Percentiles rank a stretch among this genome's conserved stretches.
These are phyloP conservation scores for Cyberlindnera xylosilytica DNA, from an alignment of 805 yeast species.

Conservation along the genomic window DNA sequence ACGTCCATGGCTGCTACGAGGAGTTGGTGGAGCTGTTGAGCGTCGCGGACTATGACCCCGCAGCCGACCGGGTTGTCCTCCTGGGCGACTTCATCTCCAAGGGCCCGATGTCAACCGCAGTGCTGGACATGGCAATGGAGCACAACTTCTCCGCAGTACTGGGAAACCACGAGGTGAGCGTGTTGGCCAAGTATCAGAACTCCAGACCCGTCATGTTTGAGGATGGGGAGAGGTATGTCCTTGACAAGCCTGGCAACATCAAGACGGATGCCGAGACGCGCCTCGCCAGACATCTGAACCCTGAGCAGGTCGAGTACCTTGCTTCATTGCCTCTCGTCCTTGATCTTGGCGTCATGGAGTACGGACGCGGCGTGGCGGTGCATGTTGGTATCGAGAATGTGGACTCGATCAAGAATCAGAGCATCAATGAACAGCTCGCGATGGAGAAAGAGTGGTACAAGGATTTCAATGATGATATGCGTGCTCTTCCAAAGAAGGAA, in stretches of 20 bases:
- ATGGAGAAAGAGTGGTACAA: slow-evolving; percentile 65
- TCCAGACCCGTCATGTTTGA: slow-evolving; percentile 29
- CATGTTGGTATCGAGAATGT: slow-evolving; percentile 13
- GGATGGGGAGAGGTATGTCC: slow-evolving; percentile 16
- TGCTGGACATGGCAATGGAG: slow-evolving; percentile 61
- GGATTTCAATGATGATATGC: slow-evolving; percentile 25
- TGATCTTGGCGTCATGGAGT: slow-evolving; percentile 50
- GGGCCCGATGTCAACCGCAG: slow-evolving; percentile 73
- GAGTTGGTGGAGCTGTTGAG: slow-evolving; percentile 52
- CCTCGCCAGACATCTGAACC: slow-evolving; percentile 36
- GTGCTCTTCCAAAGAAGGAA: slow-evolving; percentile 26
- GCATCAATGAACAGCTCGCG: slow-evolving; percentile 58
- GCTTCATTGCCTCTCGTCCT: slow-evolving; percentile 63
- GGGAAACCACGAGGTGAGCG: slow-evolving; percentile 85
- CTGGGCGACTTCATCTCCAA: slow-evolving; percentile 86
- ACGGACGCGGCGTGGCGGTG: slow-evolving; percentile 38
- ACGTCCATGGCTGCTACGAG: slow-evolving; percentile 76
- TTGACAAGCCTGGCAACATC: slow-evolving; percentile 20
- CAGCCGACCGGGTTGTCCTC: slow-evolving; percentile 58
- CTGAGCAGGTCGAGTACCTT: slow-evolving; percentile 58
- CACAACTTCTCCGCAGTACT: slow-evolving; percentile 67
- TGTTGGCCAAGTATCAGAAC: slow-evolving; percentile 58
- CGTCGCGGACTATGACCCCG: slow-evolving; percentile 43
- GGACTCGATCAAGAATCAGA: slow-evolving; percentile 38
- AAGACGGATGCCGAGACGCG: slow-evolving; percentile 18